Base-by-base conservation (phyloP, 2,329 filamentous ascomycete genomes). In the Fusarium marasasianum region DNA sequence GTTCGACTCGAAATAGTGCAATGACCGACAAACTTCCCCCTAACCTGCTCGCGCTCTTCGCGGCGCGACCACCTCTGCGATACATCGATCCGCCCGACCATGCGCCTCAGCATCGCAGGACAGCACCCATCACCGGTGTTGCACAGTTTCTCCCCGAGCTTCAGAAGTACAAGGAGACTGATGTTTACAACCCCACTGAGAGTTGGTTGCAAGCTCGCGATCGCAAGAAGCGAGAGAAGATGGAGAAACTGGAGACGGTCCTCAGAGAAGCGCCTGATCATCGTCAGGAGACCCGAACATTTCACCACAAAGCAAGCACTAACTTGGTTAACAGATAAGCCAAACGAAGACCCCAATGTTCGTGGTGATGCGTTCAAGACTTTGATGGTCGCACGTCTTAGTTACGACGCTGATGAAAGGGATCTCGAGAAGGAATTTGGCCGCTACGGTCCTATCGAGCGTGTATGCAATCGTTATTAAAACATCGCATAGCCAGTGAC, bases 21-120 rank as follows among this genome's bases (percentile, higher is more conserved):
- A 99, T 98, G 96, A 98, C 96, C 57, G 96, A 98, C 88, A 96
- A 97, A 85, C 92, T 99, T 26, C 96, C 96, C 66, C 94, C 93
- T 63, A 96, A 97, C 82, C 90, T 98, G 68, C 89, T 98, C 79
- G 93, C 94, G 84, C 94, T 98, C 77, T 99, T 99, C 86, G 94
- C 96, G 84, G 94, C 96, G 81, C 94, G 96, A 69, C 96, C 96
- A 78, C 93, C 96, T 68, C 86, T 98, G 81, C 93, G 95, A 83
- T 98, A 94, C 89, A 91, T 98, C 69, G 92, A 93, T 69, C 94
- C 95, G 12, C 87, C 89, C 77, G 96, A 98, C 84, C 88, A 93
- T 82, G 90, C 95, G 71, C 93, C 95, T 17, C 94, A 96, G 83
- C 90, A 95, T 76, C 92, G 94, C 78, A 91, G 88, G 81, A 97